These are phyloP conservation scores for Zychaea mexicana DNA, from an alignment of 371 early-diverging fungal species.

Conservation along the genomic window DNA sequence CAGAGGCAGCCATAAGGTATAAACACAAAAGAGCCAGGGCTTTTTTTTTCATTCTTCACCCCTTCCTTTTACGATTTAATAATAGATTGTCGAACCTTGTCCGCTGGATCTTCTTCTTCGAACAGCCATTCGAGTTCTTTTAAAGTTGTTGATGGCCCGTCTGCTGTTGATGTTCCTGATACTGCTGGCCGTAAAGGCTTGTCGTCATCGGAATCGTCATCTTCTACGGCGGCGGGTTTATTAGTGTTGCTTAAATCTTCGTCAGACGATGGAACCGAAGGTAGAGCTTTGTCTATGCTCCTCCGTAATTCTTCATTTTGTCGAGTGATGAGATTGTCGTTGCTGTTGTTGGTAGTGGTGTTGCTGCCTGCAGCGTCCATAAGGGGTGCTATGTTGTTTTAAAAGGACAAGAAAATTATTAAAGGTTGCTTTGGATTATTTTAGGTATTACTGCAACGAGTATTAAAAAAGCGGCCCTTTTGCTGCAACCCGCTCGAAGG, in stretches of 20 bases:
- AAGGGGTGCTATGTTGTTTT: not conserved
- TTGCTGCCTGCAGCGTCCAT: conserved; percentile 16
- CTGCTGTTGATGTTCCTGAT: conserved; percentile 2
- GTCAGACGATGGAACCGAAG: conserved; percentile 6
- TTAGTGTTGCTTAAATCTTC: not conserved
- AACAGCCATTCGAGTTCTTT: conserved; percentile 38
- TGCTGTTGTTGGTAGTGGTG: not conserved
- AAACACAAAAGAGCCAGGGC: not conserved
- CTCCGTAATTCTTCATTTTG: not conserved
- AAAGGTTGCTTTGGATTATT: too few species aligned
- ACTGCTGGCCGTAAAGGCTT: not conserved
- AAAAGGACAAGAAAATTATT: too few species aligned
- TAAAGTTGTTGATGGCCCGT: conserved; percentile 11
- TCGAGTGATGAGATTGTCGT: not conserved
- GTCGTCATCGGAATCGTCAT: not conserved
- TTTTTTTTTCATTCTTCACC: not conserved
- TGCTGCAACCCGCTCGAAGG: too few species aligned
- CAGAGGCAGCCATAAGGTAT: not conserved
- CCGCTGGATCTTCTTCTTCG: conserved; percentile 7
- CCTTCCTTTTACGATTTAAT: too few species aligned
- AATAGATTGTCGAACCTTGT: not conserved
- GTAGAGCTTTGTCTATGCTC: conserved; percentile 1
- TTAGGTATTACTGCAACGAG: too few species aligned
- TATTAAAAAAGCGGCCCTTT: too few species aligned
- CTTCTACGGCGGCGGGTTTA: not conserved